Percentiles rank a stretch among this genome's conserved stretches.
phyloP scores from a whole-genome alignment of 176 grass and related monocot genomes.

The Poa pratensis region DNA sequence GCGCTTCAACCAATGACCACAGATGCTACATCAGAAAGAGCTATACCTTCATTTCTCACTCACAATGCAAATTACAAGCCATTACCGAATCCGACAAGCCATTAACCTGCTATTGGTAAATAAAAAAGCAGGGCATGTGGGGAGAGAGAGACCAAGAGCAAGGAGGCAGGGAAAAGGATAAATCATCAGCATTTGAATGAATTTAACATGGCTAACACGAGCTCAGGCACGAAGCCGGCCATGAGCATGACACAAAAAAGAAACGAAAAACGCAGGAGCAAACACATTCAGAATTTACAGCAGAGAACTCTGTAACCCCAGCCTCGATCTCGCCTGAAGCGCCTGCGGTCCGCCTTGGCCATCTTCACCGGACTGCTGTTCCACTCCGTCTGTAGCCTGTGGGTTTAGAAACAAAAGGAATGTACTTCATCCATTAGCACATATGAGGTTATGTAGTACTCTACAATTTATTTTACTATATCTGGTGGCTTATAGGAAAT shows the following conservation, averaged over 20 bases:
- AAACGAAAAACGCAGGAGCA: constrained; percentile 36
- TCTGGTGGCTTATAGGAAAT: background rate
- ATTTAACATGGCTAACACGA: constrained; percentile 54
- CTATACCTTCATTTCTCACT: constrained; percentile 57
- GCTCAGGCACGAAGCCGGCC: constrained; percentile 34
- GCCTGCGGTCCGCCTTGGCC: constrained; percentile 72
- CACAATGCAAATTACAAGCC: constrained; percentile 54
- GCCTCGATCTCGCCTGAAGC: constrained; percentile 51
- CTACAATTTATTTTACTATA: background rate
- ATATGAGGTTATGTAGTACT: constrained; percentile 12
- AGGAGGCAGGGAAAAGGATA: background rate
- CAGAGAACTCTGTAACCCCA: constrained; percentile 77
- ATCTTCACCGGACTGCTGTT: constrained; percentile 92
- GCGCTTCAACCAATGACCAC: background rate
- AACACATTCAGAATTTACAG: constrained; percentile 73
- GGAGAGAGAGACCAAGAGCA: background rate
- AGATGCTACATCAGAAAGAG: constrained; percentile 29
- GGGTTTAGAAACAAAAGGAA: constrained; percentile 13
- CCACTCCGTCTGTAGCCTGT: constrained; percentile 84
- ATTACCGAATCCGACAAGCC: constrained; percentile 55
- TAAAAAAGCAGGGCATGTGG: constrained; percentile 52
- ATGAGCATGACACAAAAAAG: constrained; percentile 37
- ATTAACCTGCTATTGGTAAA: constrained; percentile 59
- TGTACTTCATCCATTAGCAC: background rate
- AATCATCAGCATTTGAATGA: constrained; percentile 51